Evolutionary conservation across 768 basidiomycete species (phyloP).

Genomic region (Gautieria morchelliformis): DNA sequence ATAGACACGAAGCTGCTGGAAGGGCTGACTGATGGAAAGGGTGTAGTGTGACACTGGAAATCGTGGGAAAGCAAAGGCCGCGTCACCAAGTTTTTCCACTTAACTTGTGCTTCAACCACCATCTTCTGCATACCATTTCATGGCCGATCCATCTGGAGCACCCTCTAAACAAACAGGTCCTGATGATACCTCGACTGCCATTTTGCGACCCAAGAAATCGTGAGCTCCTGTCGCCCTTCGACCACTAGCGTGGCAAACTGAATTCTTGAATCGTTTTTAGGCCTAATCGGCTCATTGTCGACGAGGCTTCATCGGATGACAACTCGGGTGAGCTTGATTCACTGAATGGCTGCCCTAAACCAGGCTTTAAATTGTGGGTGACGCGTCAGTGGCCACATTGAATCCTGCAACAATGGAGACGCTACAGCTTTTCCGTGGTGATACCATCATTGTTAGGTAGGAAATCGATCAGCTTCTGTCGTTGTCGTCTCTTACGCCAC

Average conservation of each 20-base stretch:
- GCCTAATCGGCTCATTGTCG: conserved; percentile 95
- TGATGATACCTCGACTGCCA: conserved; percentile 89
- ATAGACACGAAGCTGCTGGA: neutral
- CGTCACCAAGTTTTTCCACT: conserved; percentile 1
- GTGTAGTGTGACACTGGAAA: neutral
- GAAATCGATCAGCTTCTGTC: conserved; percentile 11
- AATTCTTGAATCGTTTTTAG: conserved; percentile 33
- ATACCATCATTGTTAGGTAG: conserved; percentile 90
- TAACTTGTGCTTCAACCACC: neutral
- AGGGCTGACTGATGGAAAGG: neutral
- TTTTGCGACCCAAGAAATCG: conserved; percentile 97
- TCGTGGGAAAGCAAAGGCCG: conserved; percentile 10
- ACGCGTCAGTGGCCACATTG: conserved; percentile 72
- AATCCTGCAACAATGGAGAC: conserved; percentile 96
- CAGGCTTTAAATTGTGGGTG: conserved; percentile 13
- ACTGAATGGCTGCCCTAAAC: neutral
- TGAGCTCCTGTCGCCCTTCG: conserved; percentile 32
- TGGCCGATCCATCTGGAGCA: conserved; percentile 81
- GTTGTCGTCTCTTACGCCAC: neutral
- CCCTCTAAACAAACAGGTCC: conserved; percentile 66
- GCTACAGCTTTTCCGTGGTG: conserved; percentile 89
- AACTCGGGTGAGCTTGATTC: conserved; percentile 67
- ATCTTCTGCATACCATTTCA: conserved; percentile 10
- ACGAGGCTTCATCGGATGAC: conserved; percentile 89
- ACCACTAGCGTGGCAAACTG: conserved; percentile 12